These are phyloP conservation scores for Boletus rubescentipes DNA, from an alignment of 768 basidiomycete species.

Conservation along the genomic window DNA sequence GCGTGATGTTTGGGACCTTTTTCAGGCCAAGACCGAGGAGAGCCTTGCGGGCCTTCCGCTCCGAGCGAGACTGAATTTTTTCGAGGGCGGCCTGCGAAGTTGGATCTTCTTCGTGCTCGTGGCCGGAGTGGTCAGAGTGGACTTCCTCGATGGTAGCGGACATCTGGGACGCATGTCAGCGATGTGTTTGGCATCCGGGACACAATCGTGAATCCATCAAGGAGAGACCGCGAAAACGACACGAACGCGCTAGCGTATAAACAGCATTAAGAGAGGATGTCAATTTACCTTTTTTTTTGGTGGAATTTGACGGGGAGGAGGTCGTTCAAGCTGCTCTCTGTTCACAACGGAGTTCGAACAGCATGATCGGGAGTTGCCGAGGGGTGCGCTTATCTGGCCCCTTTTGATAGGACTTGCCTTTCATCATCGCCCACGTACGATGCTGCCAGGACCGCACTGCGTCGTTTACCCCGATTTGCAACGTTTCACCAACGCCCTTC, in stretches of 20 bases:
- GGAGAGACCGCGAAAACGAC: not conserved
- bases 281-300: conserved; percentile 24
- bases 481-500: conserved; percentile 28
- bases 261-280: not conserved
- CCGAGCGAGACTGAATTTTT: conserved; percentile 92
- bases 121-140: conserved; percentile 74
- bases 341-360: conserved; percentile 24
- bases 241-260: not conserved
- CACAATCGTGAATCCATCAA: conserved; percentile 30
- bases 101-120: conserved; percentile 77
- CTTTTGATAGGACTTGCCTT: conserved; percentile 10
- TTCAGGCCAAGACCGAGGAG: conserved; percentile 89
- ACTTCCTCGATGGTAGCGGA: conserved; percentile 80
- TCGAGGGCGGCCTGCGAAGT: conserved; percentile 82
- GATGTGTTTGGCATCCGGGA: conserved; percentile 30
- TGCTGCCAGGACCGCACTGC: conserved; percentile 27
- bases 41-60: conserved; percentile 95
- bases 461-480: conserved; percentile 38
- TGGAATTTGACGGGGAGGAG: conserved; percentile 10
- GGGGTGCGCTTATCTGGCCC: not conserved
- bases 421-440: conserved; percentile 19
- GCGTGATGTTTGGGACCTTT: conserved; percentile 88
- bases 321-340: conserved; percentile 37
- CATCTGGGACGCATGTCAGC: conserved; percentile 49
- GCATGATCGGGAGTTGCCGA: conserved; percentile 30